Evolutionary conservation across 768 basidiomycete species (phyloP).

Genomic region (Leccinum incarnatum): DNA sequence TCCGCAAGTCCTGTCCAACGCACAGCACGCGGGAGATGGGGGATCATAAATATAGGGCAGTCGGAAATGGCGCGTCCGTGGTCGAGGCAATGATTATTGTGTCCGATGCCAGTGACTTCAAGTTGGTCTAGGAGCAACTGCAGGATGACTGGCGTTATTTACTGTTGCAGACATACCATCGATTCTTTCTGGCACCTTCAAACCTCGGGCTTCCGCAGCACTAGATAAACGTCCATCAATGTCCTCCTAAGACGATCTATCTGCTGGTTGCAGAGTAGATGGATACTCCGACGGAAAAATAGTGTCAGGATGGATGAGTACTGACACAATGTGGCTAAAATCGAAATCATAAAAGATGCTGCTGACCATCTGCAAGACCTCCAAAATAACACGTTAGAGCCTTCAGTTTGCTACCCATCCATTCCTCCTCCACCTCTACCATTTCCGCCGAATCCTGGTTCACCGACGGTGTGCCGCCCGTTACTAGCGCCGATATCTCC

Average conservation of each 20-base stretch:
- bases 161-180: too few relatives aligned
- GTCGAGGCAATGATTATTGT: not conserved
- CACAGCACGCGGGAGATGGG: not conserved
- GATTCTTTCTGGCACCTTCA: too few relatives aligned
- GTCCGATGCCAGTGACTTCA: too few relatives aligned
- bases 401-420: constrained; percentile 93
- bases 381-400: constrained; percentile 95
- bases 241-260: not conserved
- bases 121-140: too few relatives aligned
- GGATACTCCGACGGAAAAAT: not conserved
- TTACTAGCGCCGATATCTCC: constrained; percentile 62
- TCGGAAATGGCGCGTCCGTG: not conserved
- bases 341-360: constrained; percentile 46
- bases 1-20: not conserved
- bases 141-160: not conserved
- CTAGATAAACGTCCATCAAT: not conserved
- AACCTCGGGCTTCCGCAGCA: not conserved
- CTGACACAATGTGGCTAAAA: not conserved
- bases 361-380: constrained; percentile 70
- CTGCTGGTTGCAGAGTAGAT: not conserved
- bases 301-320: not conserved
- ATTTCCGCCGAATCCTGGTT: constrained; percentile 40
- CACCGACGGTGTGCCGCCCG: not conserved
- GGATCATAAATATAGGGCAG: not conserved
- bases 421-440: constrained; percentile 93